Evolutionary conservation across 2,329 filamentous ascomycete species (phyloP).

Genomic region (Colletotrichum echinochloae): DNA sequence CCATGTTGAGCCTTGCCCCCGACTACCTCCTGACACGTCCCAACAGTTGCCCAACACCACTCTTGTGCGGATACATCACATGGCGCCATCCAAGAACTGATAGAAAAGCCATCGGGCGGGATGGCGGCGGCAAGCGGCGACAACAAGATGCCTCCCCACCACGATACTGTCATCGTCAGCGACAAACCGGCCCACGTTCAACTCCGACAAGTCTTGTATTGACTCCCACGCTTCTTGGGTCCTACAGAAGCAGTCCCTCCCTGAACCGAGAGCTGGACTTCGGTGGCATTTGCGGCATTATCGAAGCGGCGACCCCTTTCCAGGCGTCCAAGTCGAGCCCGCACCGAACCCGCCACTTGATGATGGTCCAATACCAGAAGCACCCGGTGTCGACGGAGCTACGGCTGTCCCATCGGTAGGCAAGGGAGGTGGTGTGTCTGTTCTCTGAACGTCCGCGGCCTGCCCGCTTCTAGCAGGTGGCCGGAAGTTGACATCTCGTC

Average conservation of each 20-base stretch:
- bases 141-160: too few relatives aligned
- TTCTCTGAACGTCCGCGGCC: conserved; percentile 54
- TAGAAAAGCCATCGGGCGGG: too few relatives aligned
- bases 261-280: not conserved
- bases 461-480: conserved; percentile 61
- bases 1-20: not conserved
- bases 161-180: not conserved
- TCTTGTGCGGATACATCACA: not conserved
- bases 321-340: conserved; percentile 58
- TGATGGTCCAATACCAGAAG: conserved; percentile 47
- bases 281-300: not conserved
- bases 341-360: conserved; percentile 54
- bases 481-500: conserved; percentile 63
- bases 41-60: too few relatives aligned
- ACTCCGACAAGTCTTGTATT: not conserved
- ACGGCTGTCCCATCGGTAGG: conserved; percentile 49
- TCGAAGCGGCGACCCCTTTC: conserved; percentile 49
- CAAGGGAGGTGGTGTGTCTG: conserved; percentile 65
- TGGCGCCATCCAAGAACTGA: not conserved
- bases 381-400: conserved; percentile 60
- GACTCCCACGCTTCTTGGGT: not conserved
- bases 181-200: not conserved
- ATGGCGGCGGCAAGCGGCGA: too few relatives aligned
- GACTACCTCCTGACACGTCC: not conserved
- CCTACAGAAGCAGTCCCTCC: not conserved